These are phyloP conservation scores for Populus hybrid DNA, from an alignment of 441 rosid species.

Conservation along the genomic window DNA sequence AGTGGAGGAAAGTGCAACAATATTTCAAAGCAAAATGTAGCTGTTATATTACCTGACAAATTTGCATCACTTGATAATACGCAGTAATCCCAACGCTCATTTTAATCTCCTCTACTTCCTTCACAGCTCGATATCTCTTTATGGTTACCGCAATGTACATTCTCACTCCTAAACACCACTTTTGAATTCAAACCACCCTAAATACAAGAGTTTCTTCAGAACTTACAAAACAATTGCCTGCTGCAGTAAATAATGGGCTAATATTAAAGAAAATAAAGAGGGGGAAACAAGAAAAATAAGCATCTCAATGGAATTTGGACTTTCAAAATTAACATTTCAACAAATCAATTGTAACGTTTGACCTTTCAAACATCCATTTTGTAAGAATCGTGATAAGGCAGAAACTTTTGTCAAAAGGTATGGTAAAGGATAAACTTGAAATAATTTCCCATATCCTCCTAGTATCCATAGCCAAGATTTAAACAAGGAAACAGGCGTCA, in stretches of 20 bases:
- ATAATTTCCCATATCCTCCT: background rate
- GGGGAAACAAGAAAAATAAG: background rate
- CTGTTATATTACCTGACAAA: constrained; percentile 67
- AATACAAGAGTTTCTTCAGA: constrained; percentile 18
- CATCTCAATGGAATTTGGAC: background rate
- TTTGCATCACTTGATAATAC: constrained; percentile 70
- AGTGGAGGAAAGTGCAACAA: background rate
- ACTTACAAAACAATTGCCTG: constrained; percentile 33
- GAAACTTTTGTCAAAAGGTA: background rate
- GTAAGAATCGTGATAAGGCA: background rate
- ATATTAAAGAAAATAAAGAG: constrained; percentile 1
- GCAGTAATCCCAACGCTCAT: constrained; percentile 71
- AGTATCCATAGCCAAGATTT: background rate
- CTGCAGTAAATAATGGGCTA: constrained; percentile 3
- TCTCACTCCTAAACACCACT: constrained; percentile 51
- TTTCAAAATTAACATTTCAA: background rate
- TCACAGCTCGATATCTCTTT: constrained; percentile 70
- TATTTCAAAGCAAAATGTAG: background rate
- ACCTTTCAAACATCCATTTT: background rate
- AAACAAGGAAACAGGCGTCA: background rate
- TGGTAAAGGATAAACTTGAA: background rate
- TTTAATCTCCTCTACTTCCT: constrained; percentile 73
- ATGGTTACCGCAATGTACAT: constrained; percentile 72
- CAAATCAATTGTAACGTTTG: background rate
- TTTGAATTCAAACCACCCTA: constrained; percentile 18